Percentiles rank a stretch among this genome's conserved stretches.
Conservation (phyloP, 768 basidiomycete genomes). For the Bullera alba region DNA sequence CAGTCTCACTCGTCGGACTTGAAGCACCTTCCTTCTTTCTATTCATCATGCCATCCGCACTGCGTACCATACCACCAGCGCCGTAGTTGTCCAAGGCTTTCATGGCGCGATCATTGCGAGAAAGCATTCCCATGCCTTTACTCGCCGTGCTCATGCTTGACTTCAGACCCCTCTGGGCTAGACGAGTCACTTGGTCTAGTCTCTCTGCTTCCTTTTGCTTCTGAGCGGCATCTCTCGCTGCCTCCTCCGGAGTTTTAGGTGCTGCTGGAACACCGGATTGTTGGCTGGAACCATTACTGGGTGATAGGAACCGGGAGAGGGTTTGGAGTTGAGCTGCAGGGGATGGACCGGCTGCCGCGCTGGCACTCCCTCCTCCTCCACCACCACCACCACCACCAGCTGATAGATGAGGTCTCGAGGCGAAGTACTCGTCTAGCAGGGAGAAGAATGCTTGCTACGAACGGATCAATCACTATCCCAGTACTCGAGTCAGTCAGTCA, state of each 20-base stretch:
- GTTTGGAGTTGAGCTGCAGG: not conserved
- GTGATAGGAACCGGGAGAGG: constrained; percentile 2
- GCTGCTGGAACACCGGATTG: not conserved
- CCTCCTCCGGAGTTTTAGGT: not conserved
- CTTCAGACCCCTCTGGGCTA: constrained; percentile 1
- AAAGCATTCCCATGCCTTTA: constrained; percentile 19
- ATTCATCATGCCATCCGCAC: constrained; percentile 18
- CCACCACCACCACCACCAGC: not conserved
- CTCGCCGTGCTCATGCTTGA: constrained; percentile 14
- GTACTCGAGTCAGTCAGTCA: too few species aligned
- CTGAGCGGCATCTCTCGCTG: not conserved
- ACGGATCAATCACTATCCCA: too few species aligned
- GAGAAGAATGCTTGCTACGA: constrained; percentile 40
- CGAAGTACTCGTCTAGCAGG: constrained; percentile 41
- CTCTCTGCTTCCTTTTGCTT: not conserved
- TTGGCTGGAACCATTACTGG: not conserved
- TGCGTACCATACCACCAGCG: constrained; percentile 21
- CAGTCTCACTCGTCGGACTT: too few species aligned
- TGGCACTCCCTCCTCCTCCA: not conserved
- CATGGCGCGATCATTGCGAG: too few species aligned
- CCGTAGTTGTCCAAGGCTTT: constrained; percentile 26
- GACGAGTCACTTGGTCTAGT: constrained; percentile 3
- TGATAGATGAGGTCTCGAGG: constrained; percentile 27
- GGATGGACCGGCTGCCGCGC: not conserved
- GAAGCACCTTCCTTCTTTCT: constrained; percentile 2